Percentiles rank a stretch among this genome's conserved stretches.
These are phyloP conservation scores for Exophiala lecanii-corni DNA, from an alignment of 2,329 filamentous ascomycete species.

Conservation along the genomic window DNA sequence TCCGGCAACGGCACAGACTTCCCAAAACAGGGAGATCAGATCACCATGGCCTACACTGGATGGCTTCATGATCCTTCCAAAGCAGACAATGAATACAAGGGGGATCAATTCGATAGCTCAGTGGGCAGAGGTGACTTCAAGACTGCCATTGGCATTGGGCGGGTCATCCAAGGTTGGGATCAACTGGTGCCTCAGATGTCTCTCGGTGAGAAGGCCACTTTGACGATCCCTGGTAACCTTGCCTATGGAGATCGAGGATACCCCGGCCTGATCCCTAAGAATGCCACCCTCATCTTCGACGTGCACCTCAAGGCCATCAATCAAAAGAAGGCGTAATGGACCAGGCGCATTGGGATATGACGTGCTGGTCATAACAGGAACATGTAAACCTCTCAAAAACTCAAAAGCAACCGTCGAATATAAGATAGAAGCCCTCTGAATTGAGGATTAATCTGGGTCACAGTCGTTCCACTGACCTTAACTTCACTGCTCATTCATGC, in stretches of 20 bases:
- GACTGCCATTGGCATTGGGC: conserved; percentile 72
- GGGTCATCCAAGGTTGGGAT: conserved; percentile 84
- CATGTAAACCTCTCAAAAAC: too few relatives aligned
- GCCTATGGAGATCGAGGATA: conserved; percentile 57
- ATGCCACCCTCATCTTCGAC: conserved; percentile 66
- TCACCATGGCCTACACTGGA: conserved; percentile 89
- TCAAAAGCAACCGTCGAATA: too few relatives aligned
- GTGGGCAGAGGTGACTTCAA: conserved; percentile 71
- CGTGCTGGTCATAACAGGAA: too few relatives aligned
- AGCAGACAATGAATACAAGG: conserved; percentile 38
- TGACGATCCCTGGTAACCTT: conserved; percentile 65
- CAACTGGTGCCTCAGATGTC: conserved; percentile 83
- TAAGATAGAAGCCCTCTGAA: too few relatives aligned
- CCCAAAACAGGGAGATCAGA: conserved; percentile 64
- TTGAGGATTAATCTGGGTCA: too few relatives aligned
- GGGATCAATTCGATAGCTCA: conserved; percentile 80
- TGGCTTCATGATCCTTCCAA: conserved; percentile 67
- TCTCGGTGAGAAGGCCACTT: conserved; percentile 80
- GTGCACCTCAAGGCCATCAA: not conserved
- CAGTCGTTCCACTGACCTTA: too few relatives aligned
- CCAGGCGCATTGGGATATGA: too few relatives aligned
- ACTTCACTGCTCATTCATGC: too few relatives aligned
- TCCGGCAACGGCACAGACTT: conserved; percentile 58
- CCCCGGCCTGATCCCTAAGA: conserved; percentile 69
- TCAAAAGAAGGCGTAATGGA: not conserved